Evolutionary conservation across 768 basidiomycete species (phyloP).

Genomic region (Termitomyces sp.): DNA sequence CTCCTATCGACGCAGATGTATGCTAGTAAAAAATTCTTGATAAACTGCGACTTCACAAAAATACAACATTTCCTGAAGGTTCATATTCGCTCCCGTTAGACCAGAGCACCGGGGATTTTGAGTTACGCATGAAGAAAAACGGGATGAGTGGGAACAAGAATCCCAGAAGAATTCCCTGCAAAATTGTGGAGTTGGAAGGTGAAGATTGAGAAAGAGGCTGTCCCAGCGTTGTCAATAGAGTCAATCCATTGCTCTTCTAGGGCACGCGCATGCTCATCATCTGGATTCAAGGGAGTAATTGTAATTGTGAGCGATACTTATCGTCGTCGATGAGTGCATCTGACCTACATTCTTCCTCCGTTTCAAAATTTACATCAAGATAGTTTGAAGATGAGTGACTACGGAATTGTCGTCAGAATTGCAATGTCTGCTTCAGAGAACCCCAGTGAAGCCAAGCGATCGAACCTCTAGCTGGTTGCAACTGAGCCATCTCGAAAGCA

Average conservation of each 20-base stretch:
- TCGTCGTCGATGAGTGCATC: not conserved
- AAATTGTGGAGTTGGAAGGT: conserved; percentile 53
- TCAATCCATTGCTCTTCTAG: conserved; percentile 97
- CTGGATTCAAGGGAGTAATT: conserved; percentile 31
- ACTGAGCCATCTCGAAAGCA: conserved; percentile 54
- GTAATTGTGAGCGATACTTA: not conserved
- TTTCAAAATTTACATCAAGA: conserved; percentile 64
- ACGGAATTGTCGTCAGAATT: conserved; percentile 89
- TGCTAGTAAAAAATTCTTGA: not conserved
- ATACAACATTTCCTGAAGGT: conserved; percentile 57
- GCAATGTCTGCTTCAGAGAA: conserved; percentile 89
- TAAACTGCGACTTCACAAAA: conserved; percentile 57
- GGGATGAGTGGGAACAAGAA: conserved; percentile 94
- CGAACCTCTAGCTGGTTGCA: conserved; percentile 81
- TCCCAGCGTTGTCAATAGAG: conserved; percentile 62
- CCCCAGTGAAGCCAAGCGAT: conserved; percentile 82
- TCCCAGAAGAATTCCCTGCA: conserved; percentile 80
- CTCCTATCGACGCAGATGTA: conserved; percentile 29
- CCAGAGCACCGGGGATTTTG: conserved; percentile 78
- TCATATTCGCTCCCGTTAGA: conserved; percentile 62
- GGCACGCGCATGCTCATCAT: conserved; percentile 88
- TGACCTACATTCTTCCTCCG: conserved; percentile 67
- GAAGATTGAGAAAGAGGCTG: conserved; percentile 57
- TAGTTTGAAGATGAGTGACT: conserved; percentile 69
- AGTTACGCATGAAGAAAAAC: conserved; percentile 78